A percentile compares a stretch with the other conserved stretches of the same genome.
phyloP scores from a whole-genome alignment of 164 flowering plant species.

The Piper betle region DNA sequence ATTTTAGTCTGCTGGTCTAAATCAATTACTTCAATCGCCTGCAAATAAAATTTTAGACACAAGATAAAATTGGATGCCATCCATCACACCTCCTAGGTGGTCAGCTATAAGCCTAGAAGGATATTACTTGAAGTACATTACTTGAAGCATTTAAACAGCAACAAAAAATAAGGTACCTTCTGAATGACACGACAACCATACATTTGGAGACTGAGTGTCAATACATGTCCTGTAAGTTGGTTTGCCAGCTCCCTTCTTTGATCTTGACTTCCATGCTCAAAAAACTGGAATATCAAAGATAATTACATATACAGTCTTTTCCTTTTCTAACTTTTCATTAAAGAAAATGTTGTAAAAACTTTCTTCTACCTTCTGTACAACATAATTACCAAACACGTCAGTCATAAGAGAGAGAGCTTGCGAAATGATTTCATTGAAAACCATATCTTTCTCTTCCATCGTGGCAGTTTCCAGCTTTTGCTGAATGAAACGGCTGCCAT shows the following conservation, averaged over 20 bases:
- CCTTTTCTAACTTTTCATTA: background rate
- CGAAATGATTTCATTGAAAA: conserved; percentile 27
- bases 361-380: conserved; percentile 71
- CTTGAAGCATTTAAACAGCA: background rate
- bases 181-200: conserved; percentile 94
- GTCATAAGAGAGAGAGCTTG: conserved; percentile 30
- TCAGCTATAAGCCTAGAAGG: background rate
- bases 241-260: conserved; percentile 67
- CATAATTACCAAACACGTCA: conserved; percentile 45
- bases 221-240: conserved; percentile 72
- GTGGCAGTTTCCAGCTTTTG: conserved; percentile 33
- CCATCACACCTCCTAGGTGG: no score
- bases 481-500: conserved; percentile 64
- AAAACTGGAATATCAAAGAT: conserved; percentile 35
- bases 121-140: background rate
- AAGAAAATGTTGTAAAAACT: background rate
- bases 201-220: conserved; percentile 90
- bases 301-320: background rate
- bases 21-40: conserved; percentile 93
- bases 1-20: conserved; percentile 55
- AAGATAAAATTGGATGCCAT: background rate
- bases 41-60: conserved; percentile 10
- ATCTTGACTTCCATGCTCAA: conserved; percentile 74
- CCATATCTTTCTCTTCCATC: conserved; percentile 23
- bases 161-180: conserved; percentile 40